phyloP scores from a whole-genome alignment of 305 asterid species.

The Solanum aculeatissimum region DNA sequence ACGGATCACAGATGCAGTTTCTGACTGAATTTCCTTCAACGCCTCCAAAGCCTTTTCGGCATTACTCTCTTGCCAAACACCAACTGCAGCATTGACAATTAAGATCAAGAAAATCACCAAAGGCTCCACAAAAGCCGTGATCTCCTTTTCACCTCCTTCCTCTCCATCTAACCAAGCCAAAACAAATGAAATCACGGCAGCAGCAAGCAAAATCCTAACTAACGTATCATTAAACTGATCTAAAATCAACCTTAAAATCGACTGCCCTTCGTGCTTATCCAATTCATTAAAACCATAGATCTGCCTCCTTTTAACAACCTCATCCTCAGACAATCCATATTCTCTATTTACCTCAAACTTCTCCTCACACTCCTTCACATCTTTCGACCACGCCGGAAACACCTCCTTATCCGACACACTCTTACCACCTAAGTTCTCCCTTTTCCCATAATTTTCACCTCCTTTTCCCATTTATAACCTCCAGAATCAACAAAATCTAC shows the following conservation, averaged over 20 bases:
- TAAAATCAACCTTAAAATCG: conserved; percentile 59
- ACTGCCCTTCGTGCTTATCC: conserved; percentile 87
- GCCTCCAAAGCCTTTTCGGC: conserved; percentile 97
- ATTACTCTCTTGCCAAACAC: conserved; percentile 97
- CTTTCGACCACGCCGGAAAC: conserved; percentile 64
- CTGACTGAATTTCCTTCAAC: conserved; percentile 89
- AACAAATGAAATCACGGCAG: conserved; percentile 86
- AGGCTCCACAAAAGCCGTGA: conserved; percentile 95
- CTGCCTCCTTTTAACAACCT: conserved; percentile 55
- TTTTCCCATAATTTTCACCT: conserved; percentile 43
- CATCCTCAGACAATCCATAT: conserved; percentile 43
- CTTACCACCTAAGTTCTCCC: conserved; percentile 19
- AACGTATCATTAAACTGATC: conserved; percentile 90
- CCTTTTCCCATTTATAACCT: conserved; percentile 67
- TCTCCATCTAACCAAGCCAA: conserved; percentile 92
- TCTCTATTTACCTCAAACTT: conserved; percentile 44
- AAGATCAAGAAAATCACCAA: conserved; percentile 77
- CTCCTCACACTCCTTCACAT: conserved; percentile 64
- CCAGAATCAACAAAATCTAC: neutral
- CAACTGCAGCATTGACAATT: conserved; percentile 87
- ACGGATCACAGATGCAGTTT: conserved; percentile 69
- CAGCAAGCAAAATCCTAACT: conserved; percentile 74
- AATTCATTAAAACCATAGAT: conserved; percentile 73
- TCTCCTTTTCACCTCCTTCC: conserved; percentile 92
- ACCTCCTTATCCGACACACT: conserved; percentile 16